A percentile compares a stretch with the other conserved stretches of the same genome.
Conservation (phyloP, 495 filamentous ascomycete species). For the Daldinia vernicosa region DNA sequence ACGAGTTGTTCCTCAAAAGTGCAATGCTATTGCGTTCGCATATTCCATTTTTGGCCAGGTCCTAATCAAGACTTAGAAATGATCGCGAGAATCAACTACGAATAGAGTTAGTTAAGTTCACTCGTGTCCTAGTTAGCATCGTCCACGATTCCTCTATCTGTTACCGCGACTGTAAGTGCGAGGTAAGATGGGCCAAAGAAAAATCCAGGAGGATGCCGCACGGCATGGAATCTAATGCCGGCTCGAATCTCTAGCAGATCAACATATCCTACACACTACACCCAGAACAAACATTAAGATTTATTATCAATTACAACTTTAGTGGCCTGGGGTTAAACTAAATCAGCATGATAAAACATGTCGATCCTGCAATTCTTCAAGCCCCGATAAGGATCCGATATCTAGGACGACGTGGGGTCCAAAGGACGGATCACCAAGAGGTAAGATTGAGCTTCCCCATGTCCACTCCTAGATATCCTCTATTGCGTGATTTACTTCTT, state of each 20-base stretch:
- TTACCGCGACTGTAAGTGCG: neutral
- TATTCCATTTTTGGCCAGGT: neutral
- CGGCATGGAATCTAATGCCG: constrained; percentile 3
- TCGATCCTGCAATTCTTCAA: neutral
- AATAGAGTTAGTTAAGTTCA: no score
- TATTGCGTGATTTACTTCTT: no score
- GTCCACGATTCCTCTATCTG: neutral
- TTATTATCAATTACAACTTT: neutral
- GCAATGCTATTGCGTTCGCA: neutral
- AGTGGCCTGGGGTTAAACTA: neutral
- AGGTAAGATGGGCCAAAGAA: constrained; percentile 16
- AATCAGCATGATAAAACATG: neutral
- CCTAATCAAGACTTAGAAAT: no score
- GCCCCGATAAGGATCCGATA: neutral
- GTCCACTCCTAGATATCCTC: no score
- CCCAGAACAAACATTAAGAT: neutral
- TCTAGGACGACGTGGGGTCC: neutral
- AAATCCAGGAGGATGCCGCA: neutral
- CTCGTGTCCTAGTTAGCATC: no score
- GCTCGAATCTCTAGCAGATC: neutral
- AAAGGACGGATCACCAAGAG: neutral
- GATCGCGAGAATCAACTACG: no score
- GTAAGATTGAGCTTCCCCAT: neutral
- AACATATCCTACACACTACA: neutral
- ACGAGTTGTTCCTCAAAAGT: no score